Percentiles rank a stretch among this genome's conserved stretches.
These are phyloP conservation scores for Ophiostoma sp. DNA, from an alignment of 2,329 filamentous ascomycete species.

Conservation along the genomic window DNA sequence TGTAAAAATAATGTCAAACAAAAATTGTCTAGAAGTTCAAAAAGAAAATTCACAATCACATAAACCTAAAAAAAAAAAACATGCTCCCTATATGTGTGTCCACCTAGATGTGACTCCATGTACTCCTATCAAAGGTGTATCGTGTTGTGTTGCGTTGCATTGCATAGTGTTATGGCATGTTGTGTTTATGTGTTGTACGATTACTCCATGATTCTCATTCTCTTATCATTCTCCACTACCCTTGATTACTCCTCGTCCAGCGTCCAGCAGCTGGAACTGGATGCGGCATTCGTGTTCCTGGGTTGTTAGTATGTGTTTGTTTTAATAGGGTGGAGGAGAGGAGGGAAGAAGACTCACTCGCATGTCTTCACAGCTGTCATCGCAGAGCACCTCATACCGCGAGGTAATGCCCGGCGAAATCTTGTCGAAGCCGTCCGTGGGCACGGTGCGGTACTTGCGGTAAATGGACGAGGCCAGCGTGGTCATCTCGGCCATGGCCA, in stretches of 20 bases:
- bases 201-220: no score
- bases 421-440: slow-evolving; percentile 33
- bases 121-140: no score
- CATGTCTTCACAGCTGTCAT: slow-evolving; percentile 33
- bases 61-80: no score
- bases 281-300: slow-evolving; percentile 33
- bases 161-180: no score
- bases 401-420: slow-evolving; percentile 43
- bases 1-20: no score
- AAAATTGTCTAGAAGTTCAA: no score
- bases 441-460: slow-evolving; percentile 43
- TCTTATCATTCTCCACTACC: no score
- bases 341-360: slow-evolving; percentile 2
- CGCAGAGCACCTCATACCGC: slow-evolving; percentile 44
- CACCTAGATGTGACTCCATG: no score
- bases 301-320: neutral
- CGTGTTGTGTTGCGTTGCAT: no score
- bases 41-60: no score
- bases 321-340: neutral
- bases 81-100: no score
- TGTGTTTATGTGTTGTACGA: no score
- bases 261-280: slow-evolving; percentile 23
- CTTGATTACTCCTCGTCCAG: neutral
- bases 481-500: slow-evolving; percentile 54
- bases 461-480: slow-evolving; percentile 48